phyloP scores from a whole-genome alignment of 192 early-diverging fungal species.

The Coemansia sp. region DNA sequence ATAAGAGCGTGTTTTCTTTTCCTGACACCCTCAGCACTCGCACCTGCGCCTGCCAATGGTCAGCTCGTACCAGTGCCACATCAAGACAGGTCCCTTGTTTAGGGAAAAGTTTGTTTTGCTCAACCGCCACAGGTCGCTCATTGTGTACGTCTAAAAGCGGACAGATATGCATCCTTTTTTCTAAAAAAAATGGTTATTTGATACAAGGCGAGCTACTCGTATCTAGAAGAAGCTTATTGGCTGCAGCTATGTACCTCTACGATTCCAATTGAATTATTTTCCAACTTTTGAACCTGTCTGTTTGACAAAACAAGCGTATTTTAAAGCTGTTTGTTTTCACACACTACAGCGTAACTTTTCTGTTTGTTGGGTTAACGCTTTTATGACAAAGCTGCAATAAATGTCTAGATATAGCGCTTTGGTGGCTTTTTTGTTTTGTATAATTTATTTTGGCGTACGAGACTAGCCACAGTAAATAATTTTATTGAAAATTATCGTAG shows the following conservation, averaged over 20 bases:
- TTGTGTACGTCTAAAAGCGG: neutral
- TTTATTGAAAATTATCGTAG: too few species aligned
- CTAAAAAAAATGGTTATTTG: neutral
- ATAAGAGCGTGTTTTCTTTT: neutral
- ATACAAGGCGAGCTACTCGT: neutral
- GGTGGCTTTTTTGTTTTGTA: neutral
- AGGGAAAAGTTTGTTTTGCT: neutral
- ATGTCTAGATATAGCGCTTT: neutral
- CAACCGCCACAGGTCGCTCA: neutral
- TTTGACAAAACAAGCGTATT: neutral
- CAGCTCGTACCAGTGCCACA: slow-evolving; percentile 1
- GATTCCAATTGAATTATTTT: neutral
- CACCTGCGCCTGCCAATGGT: neutral
- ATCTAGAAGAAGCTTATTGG: neutral
- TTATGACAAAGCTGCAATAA: neutral
- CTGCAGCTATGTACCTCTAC: neutral
- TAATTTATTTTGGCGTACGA: neutral
- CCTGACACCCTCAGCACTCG: neutral
- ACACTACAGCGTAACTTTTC: neutral
- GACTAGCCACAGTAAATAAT: too few species aligned
- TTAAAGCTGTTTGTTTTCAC: neutral
- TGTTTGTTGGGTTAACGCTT: too few species aligned
- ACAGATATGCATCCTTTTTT: neutral
- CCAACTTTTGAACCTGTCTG: neutral
- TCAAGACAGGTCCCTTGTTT: slow-evolving; percentile 4